Base-by-base conservation (phyloP, 257 asterid genomes). In the Craterostigma plantagineum region DNA sequence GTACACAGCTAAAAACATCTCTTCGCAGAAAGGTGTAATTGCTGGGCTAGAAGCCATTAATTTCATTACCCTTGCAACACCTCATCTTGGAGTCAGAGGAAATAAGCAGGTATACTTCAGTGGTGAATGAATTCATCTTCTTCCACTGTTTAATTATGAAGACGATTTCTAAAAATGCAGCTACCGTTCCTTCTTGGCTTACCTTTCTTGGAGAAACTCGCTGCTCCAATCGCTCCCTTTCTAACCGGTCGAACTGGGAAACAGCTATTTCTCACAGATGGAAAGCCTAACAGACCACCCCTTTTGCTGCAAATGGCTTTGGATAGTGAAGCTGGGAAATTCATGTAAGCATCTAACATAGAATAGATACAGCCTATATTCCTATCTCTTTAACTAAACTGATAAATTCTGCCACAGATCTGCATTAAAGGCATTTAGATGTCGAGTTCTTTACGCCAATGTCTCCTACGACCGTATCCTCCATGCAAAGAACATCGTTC, bases 81-180 rank as follows among this genome's bases (percentile, higher is more conserved):
- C 98, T 59, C 98, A 87, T 72, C 91, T 87, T 46, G 95, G 95
- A 36, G 98, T 82, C 35, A 72, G 95, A 62, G 98, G 98, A 57
- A 82, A 70, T 55, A 82, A 63, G 42, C 95, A 87, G 96, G 96
- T 77, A 56, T 48, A 40, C 57, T 39, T 35, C 47, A 12, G 35
- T 43, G 11, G 16, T 18, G 10, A 49, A 8, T 54, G 14, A 40
- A 16, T 43, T 43, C 48, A 9, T 33, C 4, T 16, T 10, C 33
- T 15, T 16, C 14, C 16, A 18, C 18, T 33, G 33, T 38, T 16
- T 11, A 11, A 11, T 1, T 8, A 3, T 40, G 16, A 40, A 40
- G 13, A 8, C 16, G 13, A 30, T 7, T 27, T 10, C 18, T 55
- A 34, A 55, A 54, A 60, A 18, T 65, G 57, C 74, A 87, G 98